Evolutionary conservation across 2,329 filamentous ascomycete genomes (phyloP).

Genomic region (Nannizziopsis barbatae): DNA sequence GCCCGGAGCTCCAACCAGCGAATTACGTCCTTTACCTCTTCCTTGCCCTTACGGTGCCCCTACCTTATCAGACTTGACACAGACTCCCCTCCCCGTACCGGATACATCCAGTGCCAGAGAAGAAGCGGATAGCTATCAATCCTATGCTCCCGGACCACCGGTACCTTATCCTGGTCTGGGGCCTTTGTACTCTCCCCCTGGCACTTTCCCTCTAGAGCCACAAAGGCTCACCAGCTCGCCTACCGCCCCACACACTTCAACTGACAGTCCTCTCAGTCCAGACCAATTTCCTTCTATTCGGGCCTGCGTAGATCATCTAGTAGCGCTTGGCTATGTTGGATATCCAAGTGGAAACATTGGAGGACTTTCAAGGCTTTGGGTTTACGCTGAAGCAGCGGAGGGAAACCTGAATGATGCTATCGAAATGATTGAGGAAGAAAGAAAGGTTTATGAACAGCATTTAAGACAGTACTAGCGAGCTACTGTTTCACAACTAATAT

Average conservation of each 20-base stretch:
- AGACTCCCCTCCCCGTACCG: too few relatives aligned
- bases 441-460: constrained; percentile 31
- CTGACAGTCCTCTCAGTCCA: neutral
- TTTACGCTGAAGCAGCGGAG: constrained; percentile 37
- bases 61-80: too few relatives aligned
- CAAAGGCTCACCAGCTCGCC: too few relatives aligned
- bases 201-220: constrained; percentile 6
- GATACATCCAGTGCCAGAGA: too few relatives aligned
- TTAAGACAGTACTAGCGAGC: neutral
- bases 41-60: too few relatives aligned
- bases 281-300: constrained; percentile 18
- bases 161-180: neutral
- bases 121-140: neutral
- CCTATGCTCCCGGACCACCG: neutral
- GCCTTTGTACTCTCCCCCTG: neutral
- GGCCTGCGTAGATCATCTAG: constrained; percentile 31
- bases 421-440: constrained; percentile 42
- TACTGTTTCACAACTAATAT: neutral
- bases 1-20: too few relatives aligned
- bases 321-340: constrained; percentile 25
- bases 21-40: too few relatives aligned
- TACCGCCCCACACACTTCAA: too few relatives aligned
- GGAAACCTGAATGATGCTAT: constrained; percentile 37
- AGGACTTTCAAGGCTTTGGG: constrained; percentile 29
- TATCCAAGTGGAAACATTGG: constrained; percentile 30